A percentile compares a stretch with the other conserved stretches of the same genome.
These are phyloP conservation scores for Eutrema yunnanense DNA, from an alignment of 345 rosid genomes.

Conservation along the genomic window DNA sequence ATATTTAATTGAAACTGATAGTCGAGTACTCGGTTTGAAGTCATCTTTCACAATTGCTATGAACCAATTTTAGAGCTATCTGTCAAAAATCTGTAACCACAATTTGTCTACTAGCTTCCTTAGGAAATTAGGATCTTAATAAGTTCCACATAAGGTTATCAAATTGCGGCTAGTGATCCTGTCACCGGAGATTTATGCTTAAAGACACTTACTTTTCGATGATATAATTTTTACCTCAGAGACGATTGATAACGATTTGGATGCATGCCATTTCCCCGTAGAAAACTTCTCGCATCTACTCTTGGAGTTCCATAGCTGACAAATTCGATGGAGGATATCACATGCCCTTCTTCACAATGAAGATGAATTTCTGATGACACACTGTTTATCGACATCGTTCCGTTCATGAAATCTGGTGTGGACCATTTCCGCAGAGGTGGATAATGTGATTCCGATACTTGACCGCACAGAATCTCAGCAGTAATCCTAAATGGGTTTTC, in stretches of 20 bases:
- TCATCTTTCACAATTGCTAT: not conserved
- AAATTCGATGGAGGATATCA: constrained; percentile 69
- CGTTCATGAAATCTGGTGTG: constrained; percentile 25
- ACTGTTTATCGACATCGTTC: constrained; percentile 36
- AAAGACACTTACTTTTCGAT: not conserved
- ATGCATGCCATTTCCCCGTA: constrained; percentile 72
- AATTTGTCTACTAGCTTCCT: not conserved
- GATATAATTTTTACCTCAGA: constrained; percentile 44
- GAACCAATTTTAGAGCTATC: not conserved
- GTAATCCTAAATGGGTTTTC: no score
- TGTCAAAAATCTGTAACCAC: not conserved
- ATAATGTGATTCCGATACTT: constrained; percentile 39
- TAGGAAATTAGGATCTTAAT: not conserved
- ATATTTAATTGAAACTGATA: no score
- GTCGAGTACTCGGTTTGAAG: not conserved
- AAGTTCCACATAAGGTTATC: not conserved
- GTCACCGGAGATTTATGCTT: not conserved
- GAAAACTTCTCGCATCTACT: constrained; percentile 61
- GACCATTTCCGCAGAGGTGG: constrained; percentile 67
- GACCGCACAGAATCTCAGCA: no score
- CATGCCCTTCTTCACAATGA: constrained; percentile 64
- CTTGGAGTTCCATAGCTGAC: constrained; percentile 91
- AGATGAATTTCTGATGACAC: constrained; percentile 64
- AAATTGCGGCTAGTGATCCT: not conserved
- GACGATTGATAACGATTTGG: constrained; percentile 49